Evolutionary conservation across 2,329 filamentous ascomycete genomes (phyloP).

Genomic region (Xylariaceae sp.): DNA sequence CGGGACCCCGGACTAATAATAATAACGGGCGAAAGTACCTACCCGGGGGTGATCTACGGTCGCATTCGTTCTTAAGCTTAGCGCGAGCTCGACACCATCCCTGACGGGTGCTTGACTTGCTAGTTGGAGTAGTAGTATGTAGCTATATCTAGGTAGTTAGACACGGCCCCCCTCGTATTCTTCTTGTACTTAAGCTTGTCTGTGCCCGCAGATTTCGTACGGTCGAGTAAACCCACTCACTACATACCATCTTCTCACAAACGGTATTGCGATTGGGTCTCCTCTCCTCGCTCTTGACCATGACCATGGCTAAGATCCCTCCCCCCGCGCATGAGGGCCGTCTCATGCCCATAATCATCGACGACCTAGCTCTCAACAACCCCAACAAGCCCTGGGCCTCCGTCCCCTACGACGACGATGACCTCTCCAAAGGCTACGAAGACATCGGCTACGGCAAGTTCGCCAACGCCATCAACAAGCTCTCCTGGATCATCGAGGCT

Average conservation of each 20-base stretch:
- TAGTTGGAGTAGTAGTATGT: no score
- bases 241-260: background rate
- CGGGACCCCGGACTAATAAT: no score
- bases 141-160: no score
- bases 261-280: background rate
- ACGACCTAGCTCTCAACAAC: background rate
- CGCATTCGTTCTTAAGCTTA: no score
- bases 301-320: background rate
- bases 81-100: no score
- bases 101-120: no score
- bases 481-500: slow-evolving; percentile 22
- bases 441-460: slow-evolving; percentile 19
- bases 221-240: no score
- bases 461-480: slow-evolving; percentile 23
- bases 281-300: background rate
- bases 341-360: slow-evolving; percentile 15
- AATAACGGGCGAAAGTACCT: no score
- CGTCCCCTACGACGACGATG: slow-evolving; percentile 23
- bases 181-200: no score
- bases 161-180: no score
- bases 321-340: slow-evolving; percentile 6
- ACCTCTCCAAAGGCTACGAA: slow-evolving; percentile 23
- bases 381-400: slow-evolving; percentile 14
- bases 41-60: no score
- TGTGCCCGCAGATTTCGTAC: no score